Conservation (phyloP, 1,284 basidiomycete genomes). For the Trichosporon ovoides region DNA sequence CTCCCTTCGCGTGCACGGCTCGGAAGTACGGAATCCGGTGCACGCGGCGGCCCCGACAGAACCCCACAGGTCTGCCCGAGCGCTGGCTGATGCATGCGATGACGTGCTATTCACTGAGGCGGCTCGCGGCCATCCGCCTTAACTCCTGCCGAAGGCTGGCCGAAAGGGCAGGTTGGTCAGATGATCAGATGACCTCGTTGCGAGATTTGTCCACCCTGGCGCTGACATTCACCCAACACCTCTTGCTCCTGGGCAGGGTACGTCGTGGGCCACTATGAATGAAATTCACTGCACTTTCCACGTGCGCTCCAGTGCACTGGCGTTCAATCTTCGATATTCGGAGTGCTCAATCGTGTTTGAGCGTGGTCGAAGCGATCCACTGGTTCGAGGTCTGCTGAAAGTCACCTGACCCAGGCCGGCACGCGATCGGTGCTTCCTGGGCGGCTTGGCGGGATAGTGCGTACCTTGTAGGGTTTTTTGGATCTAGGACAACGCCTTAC, state of each 20-base stretch:
- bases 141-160: not conserved
- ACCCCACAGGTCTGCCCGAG: not conserved
- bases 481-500: no score
- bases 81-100: not conserved
- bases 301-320: not conserved
- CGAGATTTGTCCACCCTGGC: not conserved
- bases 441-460: no score
- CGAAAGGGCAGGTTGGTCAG: not conserved
- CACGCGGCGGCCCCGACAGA: not conserved
- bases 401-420: no score
- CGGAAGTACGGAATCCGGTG: not conserved
- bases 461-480: no score
- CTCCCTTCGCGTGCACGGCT: no score
- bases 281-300: no score
- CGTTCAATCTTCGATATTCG: no score
- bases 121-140: not conserved
- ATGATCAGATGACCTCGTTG: constrained; percentile 1
- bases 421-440: no score
- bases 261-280: not conserved
- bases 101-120: not conserved
- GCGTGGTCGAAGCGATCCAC: no score
- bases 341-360: no score
- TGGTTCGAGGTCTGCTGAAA: no score
- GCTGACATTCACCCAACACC: not conserved
- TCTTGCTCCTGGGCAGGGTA: not conserved